Evolutionary conservation across 371 early-diverging fungal species (phyloP).

Genomic region (Apophysomyces ossiformis): DNA sequence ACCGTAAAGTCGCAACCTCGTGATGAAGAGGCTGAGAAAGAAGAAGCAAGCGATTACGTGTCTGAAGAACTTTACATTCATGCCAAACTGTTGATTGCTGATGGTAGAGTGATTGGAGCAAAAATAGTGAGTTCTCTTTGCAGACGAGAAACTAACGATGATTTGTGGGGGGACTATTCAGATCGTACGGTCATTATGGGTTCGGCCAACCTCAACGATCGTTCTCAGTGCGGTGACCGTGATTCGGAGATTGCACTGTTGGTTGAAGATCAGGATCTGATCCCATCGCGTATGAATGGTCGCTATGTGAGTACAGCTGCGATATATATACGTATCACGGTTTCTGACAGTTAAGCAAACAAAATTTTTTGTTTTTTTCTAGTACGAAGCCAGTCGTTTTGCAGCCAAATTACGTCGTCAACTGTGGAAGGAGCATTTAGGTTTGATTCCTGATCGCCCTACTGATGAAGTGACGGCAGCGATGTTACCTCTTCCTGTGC

Average conservation of each 20-base stretch:
- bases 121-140: too few relatives aligned
- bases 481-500: constrained; percentile 57
- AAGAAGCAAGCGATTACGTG: constrained; percentile 58
- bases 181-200: constrained; percentile 86
- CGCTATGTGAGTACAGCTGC: constrained; percentile 48
- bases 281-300: constrained; percentile 79
- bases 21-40: constrained; percentile 27
- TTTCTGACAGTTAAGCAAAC: neutral
- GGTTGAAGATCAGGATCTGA: constrained; percentile 74
- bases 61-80: constrained; percentile 93
- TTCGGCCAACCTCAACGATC: constrained; percentile 93
- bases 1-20: constrained; percentile 25
- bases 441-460: constrained; percentile 59
- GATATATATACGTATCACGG: neutral
- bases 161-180: constrained; percentile 13
- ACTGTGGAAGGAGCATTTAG: constrained; percentile 88
- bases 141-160: too few relatives aligned
- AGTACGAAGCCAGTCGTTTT: constrained; percentile 65
- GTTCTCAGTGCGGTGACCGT: constrained; percentile 88
- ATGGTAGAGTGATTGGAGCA: constrained; percentile 51
- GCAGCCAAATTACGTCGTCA: constrained; percentile 78
- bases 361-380: neutral
- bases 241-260: constrained; percentile 92
- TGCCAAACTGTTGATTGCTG: constrained; percentile 91
- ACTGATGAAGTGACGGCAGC: constrained; percentile 53